phyloP scores from a whole-genome alignment of 2,329 filamentous ascomycete species.

The Plenodomus tracheiphilus region DNA sequence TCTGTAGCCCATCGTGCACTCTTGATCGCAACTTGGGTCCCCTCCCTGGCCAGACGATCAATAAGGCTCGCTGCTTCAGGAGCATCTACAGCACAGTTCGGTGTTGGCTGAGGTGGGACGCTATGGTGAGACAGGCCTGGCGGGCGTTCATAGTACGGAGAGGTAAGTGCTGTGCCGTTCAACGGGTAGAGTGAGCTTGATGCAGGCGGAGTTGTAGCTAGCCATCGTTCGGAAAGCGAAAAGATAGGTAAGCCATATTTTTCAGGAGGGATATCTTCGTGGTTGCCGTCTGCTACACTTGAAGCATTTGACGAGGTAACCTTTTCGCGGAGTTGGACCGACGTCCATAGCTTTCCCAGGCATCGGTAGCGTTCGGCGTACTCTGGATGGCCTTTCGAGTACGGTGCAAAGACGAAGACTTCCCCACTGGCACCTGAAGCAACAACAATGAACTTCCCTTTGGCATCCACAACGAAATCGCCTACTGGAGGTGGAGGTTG shows the following conservation, averaged over 20 bases:
- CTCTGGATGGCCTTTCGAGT: constrained; percentile 30
- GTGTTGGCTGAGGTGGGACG: constrained; percentile 68
- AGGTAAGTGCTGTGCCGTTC: constrained; percentile 64
- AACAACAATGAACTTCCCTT: constrained; percentile 71
- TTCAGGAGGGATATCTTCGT: constrained; percentile 35
- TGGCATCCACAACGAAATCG: constrained; percentile 72
- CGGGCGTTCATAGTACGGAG: constrained; percentile 55
- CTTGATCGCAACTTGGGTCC: constrained; percentile 76
- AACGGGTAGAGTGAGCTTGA: constrained; percentile 71
- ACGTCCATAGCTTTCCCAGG: constrained; percentile 90
- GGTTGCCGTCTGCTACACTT: constrained; percentile 40
- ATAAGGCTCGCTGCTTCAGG: constrained; percentile 71
- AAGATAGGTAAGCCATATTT: constrained; percentile 66
- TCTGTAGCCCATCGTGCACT: constrained; percentile 76
- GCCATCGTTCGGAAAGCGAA: constrained; percentile 71
- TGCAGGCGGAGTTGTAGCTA: constrained; percentile 75
- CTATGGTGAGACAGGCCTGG: constrained; percentile 62
- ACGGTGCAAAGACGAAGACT: constrained; percentile 70
- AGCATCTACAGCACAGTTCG: constrained; percentile 71
- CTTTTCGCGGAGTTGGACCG: constrained; percentile 63
- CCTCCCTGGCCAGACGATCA: constrained; percentile 77
- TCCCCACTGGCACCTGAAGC: constrained; percentile 85
- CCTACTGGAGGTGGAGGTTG: constrained; percentile 71
- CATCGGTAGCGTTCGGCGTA: constrained; percentile 59
- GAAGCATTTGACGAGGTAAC: constrained; percentile 38